Conservation (phyloP, 2,329 filamentous ascomycete species). For the Fusarium abutilonis region DNA sequence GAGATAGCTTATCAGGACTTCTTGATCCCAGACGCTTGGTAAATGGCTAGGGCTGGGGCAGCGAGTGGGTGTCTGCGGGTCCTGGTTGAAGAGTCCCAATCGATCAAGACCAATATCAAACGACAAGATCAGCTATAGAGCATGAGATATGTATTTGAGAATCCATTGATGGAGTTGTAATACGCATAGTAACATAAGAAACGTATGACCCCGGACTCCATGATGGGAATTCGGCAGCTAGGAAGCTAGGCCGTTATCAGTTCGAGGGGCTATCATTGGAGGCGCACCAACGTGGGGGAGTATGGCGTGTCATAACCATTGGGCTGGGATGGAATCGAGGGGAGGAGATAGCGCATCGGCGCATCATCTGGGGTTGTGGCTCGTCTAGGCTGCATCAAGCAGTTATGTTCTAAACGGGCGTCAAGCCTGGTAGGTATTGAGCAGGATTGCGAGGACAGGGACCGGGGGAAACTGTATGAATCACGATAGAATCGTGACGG, state of each 20-base stretch:
- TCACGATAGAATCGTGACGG: background rate
- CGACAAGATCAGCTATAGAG: conserved; percentile 19
- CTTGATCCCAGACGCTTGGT: conserved; percentile 24
- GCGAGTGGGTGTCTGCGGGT: conserved; percentile 38
- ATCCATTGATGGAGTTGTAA: background rate
- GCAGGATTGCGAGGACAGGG: background rate
- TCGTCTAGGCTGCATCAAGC: conserved; percentile 9
- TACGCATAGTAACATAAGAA: background rate
- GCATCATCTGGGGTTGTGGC: conserved; percentile 18
- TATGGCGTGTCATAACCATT: conserved; percentile 15
- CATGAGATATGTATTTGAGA: conserved; percentile 21
- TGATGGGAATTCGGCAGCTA: conserved; percentile 9
- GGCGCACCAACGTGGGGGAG: conserved; percentile 36
- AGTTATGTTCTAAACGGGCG: background rate
- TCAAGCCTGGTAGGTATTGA: background rate
- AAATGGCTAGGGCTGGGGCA: conserved; percentile 28
- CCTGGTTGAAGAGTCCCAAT: conserved; percentile 20
- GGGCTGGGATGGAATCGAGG: conserved; percentile 22
- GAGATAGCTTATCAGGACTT: conserved; percentile 45
- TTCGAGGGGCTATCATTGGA: conserved; percentile 17
- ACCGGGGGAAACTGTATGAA: background rate
- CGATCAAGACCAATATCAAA: conserved; percentile 20
- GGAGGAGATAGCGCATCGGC: conserved; percentile 30
- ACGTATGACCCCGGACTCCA: conserved; percentile 18
- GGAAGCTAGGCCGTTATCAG: conserved; percentile 31